Evolutionary conservation across 1,139 yeast species (phyloP).

Genomic region (Ogataea hybrid): DNA sequence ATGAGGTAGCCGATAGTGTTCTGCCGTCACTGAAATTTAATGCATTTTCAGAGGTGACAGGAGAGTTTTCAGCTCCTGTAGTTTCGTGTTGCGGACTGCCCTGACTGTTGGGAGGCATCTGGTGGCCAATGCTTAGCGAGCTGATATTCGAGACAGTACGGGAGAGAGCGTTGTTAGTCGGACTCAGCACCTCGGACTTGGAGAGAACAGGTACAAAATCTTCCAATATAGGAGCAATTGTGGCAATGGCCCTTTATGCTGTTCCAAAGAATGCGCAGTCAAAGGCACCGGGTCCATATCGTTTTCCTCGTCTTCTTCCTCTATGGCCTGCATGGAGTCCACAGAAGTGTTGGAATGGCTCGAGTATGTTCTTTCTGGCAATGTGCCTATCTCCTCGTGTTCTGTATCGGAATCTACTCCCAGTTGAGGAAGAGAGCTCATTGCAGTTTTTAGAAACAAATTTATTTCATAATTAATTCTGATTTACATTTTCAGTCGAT

Average conservation of each 20-base stretch:
- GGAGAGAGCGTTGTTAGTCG: slow-evolving; percentile 30
- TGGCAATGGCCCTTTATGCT: slow-evolving; percentile 62
- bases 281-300: slow-evolving; percentile 27
- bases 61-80: slow-evolving; percentile 4
- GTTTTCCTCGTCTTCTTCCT: slow-evolving; percentile 18
- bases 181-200: slow-evolving; percentile 34
- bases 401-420: background rate
- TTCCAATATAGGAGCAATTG: slow-evolving; percentile 75
- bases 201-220: slow-evolving; percentile 68
- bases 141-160: slow-evolving; percentile 34
- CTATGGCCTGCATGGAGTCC: slow-evolving; percentile 16
- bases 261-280: slow-evolving; percentile 31
- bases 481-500: slow-evolving; percentile 4
- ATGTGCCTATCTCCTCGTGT: slow-evolving; percentile 1
- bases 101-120: slow-evolving; percentile 5
- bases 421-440: slow-evolving; percentile 1
- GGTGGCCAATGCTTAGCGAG: slow-evolving; percentile 28
- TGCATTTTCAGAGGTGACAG: slow-evolving; percentile 15
- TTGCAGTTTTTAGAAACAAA: background rate
- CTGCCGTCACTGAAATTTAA: slow-evolving; percentile 17
- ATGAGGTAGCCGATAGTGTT: slow-evolving; percentile 14
- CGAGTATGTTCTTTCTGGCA: slow-evolving; percentile 19
- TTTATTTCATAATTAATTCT: too few relatives aligned
- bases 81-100: slow-evolving; percentile 6
- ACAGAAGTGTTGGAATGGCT: slow-evolving; percentile 25